A percentile compares a stretch with the other conserved stretches of the same genome.
Conservation (phyloP, 2,329 filamentous ascomycete species). For the Didymellaceae sp. region DNA sequence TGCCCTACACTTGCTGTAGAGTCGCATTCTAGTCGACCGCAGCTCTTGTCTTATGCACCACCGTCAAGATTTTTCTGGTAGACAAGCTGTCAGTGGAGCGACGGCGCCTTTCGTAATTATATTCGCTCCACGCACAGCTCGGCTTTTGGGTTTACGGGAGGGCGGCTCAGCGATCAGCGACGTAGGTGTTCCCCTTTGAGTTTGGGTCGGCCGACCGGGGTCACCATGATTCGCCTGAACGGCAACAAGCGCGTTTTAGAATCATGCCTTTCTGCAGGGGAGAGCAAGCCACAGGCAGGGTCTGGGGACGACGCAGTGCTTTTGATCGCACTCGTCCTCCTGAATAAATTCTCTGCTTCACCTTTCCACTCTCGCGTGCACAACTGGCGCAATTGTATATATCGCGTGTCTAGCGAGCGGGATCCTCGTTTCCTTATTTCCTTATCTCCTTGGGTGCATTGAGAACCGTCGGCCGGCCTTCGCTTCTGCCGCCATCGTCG, state of each 20-base stretch:
- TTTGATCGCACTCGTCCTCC: constrained; percentile 19
- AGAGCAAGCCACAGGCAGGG: constrained; percentile 15
- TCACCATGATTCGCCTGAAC: constrained; percentile 31
- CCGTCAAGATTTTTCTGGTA: background rate
- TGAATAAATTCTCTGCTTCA: constrained; percentile 24
- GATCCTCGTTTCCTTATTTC: constrained; percentile 32
- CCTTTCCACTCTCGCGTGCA: constrained; percentile 12
- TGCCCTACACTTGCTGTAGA: constrained; percentile 2
- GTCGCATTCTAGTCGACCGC: constrained; percentile 3
- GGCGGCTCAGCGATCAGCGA: constrained; percentile 15
- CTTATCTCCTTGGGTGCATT: constrained; percentile 17
- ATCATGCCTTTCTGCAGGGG: constrained; percentile 12
- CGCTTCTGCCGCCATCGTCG: constrained; percentile 36
- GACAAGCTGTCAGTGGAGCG: constrained; percentile 14
- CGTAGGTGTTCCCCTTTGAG: constrained; percentile 15
- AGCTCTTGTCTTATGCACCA: background rate
- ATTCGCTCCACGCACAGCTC: constrained; percentile 13
- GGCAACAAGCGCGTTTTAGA: constrained; percentile 15
- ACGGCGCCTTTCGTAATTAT: background rate
- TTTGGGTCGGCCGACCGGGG: constrained; percentile 16
- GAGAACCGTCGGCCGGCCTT: constrained; percentile 39
- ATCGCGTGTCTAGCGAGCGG: constrained; percentile 27
- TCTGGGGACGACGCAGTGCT: constrained; percentile 20
- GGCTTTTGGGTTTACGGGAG: constrained; percentile 12
- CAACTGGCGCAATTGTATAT: constrained; percentile 18